Percentiles rank a stretch among this genome's conserved stretches.
phyloP scores from a whole-genome alignment of 75 land plant genomes.

The Cryptomeria japonica region DNA sequence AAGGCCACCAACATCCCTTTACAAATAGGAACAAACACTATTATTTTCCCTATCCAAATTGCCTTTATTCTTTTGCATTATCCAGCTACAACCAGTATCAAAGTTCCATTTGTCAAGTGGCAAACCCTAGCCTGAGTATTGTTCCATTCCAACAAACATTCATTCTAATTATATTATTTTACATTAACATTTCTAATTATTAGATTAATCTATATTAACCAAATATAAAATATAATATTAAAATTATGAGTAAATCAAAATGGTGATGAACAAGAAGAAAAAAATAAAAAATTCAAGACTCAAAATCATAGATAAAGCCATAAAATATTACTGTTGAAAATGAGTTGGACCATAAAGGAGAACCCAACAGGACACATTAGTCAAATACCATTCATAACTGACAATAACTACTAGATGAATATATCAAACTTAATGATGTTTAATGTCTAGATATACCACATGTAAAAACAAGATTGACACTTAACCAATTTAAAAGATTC shows the following conservation, averaged over 20 bases:
- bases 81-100: too few species aligned
- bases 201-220: too few species aligned
- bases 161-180: too few species aligned
- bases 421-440: background rate
- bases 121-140: too few species aligned
- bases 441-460: background rate
- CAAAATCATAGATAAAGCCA: background rate
- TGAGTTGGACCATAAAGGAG: background rate
- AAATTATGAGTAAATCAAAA: background rate
- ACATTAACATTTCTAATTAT: too few species aligned
- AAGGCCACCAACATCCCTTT: too few species aligned
- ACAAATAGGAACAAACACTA: too few species aligned
- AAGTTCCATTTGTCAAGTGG: too few species aligned
- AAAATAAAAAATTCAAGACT: background rate
- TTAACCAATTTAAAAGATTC: background rate
- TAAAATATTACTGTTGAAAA: background rate
- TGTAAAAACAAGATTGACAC: background rate
- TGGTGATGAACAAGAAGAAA: background rate
- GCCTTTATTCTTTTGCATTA: too few species aligned
- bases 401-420: background rate
- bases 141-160: too few species aligned
- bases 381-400: background rate
- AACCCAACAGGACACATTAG: background rate
- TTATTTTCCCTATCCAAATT: too few species aligned
- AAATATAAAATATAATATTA: too few species aligned